phyloP scores from a whole-genome alignment of 2,329 filamentous ascomycete genomes.

The Hymenoscyphus linearis region DNA sequence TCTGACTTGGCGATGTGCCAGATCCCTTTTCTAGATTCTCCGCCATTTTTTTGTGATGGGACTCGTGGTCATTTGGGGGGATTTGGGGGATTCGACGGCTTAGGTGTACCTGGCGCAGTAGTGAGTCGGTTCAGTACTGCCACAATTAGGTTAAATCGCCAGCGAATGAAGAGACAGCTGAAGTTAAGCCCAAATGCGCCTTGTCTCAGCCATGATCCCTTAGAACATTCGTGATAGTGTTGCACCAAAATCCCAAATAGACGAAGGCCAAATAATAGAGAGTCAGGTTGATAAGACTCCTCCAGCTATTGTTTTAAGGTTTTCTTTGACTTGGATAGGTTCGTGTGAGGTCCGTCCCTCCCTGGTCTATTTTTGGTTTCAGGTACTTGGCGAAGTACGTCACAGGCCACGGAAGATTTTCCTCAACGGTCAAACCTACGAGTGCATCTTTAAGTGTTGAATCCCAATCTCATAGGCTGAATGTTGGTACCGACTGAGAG shows the following conservation, averaged over 20 bases:
- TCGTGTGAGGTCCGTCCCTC: neutral
- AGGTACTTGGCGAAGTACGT: neutral
- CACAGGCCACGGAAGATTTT: neutral
- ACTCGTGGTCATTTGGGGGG: slow-evolving; percentile 1
- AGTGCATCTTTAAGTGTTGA: neutral
- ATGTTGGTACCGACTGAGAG: neutral
- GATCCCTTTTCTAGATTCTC: slow-evolving; percentile 13
- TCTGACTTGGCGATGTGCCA: slow-evolving; percentile 2
- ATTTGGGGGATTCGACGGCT: neutral
- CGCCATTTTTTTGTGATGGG: slow-evolving; percentile 15
- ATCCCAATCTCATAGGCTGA: neutral
- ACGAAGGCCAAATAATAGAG: neutral
- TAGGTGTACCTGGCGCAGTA: neutral
- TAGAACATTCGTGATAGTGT: neutral
- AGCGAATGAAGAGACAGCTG: slow-evolving; percentile 1
- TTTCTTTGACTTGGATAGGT: neutral
- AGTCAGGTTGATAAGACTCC: neutral
- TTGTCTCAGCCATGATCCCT: neutral
- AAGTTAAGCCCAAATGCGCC: neutral
- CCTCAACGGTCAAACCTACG: neutral
- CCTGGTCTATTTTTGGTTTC: neutral
- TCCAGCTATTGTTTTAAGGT: neutral
- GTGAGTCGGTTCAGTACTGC: neutral
- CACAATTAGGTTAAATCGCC: neutral
- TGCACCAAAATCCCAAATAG: neutral